Base-by-base conservation (phyloP, 345 rosid species). In the Murraya koenigii region DNA sequence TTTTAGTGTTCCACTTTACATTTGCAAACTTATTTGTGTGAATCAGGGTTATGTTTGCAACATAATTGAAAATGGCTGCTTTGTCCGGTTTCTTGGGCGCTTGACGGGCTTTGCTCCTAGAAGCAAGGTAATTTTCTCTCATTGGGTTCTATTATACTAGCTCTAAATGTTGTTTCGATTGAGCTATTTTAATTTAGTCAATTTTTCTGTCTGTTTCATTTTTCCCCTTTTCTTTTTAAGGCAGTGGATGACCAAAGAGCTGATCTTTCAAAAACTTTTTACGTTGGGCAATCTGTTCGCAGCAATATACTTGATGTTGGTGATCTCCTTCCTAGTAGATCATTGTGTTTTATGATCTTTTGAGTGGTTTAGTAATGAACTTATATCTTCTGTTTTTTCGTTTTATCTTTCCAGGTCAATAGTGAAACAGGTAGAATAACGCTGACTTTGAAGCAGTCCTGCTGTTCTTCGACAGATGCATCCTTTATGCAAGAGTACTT, bases 11-110 rank as follows among this genome's bases (percentile, higher is more conserved):
- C 23, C 36, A 17, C 15, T 15, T 72, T 44, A 66, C 30, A 20
- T 66, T 25, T 26, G 22, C 63, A 67, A 32, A 28, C 71, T 75
- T 72, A 6, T 71, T 69, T 76, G 82, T 78, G 44, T 66, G 77
- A 71, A 73, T 72, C 88, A 96, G 99, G 99, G 99, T 22, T 96
- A 92, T 76, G 80, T 96, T 69, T 96, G 98, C 74, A 96, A 92
- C 86, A 56, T 92, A 80, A 96, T 94, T 77, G 97, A 87, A 77
- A 88, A 84, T 60, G 99, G 99, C 65, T 96, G 99, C 87, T 96
- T 96, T 86, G 91, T 96, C 69, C 97, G 99, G 47, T 94, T 90
- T 92, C 97, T 94, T 86, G 99, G 98, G 69, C 94, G 87, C 75
- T 82, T 96, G 85, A 96, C 99, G 72, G 99, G 97, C 69, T 96